Evolutionary conservation across 2,329 filamentous ascomycete genomes (phyloP), one percentile per base, ranked within the genome.

Genomic region (Blumeriella jaapii): DNA sequence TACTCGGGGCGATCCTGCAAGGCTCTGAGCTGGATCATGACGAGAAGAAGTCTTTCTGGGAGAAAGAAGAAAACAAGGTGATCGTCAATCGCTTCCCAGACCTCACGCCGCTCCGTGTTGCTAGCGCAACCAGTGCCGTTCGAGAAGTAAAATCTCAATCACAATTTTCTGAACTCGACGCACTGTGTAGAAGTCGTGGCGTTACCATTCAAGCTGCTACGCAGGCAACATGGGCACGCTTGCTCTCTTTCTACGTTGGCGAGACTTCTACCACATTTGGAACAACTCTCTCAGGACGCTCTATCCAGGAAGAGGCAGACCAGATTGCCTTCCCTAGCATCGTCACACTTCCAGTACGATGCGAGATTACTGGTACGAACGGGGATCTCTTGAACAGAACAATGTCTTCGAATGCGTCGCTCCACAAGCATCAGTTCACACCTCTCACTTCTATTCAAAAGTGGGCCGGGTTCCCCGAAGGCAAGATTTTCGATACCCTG

Each of bases 401-500:
- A 58, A 76, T 86, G 64, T 56, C 62, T 0, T 71, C 71, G 30
- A 87, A 82, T 50, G 65, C 70, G 0, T 59, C 64, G 4, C 59
- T 86, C 1, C 69, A 80, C 30, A 75, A 74, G 39, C 64, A 85
- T 50, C 83, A 91, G 44, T 78, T 80, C 47, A 73, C 74, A 0
- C 74, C 84, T 1, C 62, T 94, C 5, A 65, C 69, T 3, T 71
- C 74, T 18, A 78, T 93, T 7, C 83, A 93, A 49, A 74, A 69
- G 31, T 79, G 78, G 68, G 65, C 83, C 12, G 77, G 76, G 0
- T 67, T 72, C 39, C 63, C 77, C 0, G 72, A 78, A 15, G 67
- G 71, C 5, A 62, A 69, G 0, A 63, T 91, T 0, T 94, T 95
- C 47, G 86, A 95, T 51, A 89, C 85, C 0, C 64, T 95, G 1